phyloP scores from a whole-genome alignment of 345 rosid genomes.

The Syzygium oleosum region DNA sequence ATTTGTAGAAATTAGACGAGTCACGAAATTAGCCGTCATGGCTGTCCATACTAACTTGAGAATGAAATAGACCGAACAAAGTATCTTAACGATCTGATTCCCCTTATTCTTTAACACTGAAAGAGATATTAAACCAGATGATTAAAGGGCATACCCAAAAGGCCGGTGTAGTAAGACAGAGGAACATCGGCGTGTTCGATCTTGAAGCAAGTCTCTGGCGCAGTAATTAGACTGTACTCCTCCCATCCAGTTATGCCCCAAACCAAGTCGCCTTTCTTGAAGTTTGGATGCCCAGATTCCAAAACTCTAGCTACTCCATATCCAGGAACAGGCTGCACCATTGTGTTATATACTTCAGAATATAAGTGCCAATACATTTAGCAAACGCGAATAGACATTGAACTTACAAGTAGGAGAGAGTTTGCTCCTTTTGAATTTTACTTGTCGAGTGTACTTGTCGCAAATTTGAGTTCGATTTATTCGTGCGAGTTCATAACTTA shows the following conservation, averaged over 20 bases:
- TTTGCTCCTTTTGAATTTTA: background rate
- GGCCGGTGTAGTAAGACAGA: conserved; percentile 2
- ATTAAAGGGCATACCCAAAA: background rate
- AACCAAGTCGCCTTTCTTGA: conserved; percentile 1
- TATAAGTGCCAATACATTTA: background rate
- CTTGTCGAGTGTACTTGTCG: background rate
- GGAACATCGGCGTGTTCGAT: conserved; percentile 4
- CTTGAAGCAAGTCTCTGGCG: background rate
- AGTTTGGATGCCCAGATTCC: conserved; percentile 5
- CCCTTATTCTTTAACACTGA: background rate
- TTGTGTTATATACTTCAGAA: background rate
- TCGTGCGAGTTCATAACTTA: background rate
- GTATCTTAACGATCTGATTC: background rate
- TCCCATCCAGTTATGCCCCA: conserved; percentile 13
- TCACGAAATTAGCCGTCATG: background rate
- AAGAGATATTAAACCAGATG: background rate
- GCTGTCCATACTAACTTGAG: background rate
- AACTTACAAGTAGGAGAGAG: background rate
- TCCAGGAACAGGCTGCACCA: conserved; percentile 5
- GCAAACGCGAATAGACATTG: background rate
- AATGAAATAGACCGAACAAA: background rate
- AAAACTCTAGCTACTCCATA: conserved; percentile 7
- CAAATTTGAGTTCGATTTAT: background rate
- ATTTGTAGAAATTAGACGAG: background rate
- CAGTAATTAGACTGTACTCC: conserved; percentile 2